phyloP scores from a whole-genome alignment of 441 rosid species.

The Croton laevigatus region DNA sequence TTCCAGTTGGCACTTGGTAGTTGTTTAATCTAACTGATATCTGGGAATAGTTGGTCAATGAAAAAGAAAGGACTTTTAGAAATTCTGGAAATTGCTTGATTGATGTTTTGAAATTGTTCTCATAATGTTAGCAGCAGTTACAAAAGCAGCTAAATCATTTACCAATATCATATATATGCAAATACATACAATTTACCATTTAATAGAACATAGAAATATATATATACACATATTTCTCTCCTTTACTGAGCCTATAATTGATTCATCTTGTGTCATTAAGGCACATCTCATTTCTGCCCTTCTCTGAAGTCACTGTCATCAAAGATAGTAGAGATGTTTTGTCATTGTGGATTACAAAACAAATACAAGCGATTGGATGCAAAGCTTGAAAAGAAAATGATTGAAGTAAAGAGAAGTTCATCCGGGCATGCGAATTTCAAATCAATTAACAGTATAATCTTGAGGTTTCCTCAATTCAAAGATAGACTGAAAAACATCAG shows the following conservation, averaged over 20 bases:
- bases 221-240: not conserved
- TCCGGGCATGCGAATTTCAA: slow-evolving; percentile 43
- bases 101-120: not conserved
- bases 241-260: slow-evolving; percentile 17
- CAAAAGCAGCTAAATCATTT: not conserved
- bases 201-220: not conserved
- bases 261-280: slow-evolving; percentile 26
- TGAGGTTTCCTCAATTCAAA: slow-evolving; percentile 64
- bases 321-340: slow-evolving; percentile 43
- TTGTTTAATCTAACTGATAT: no score
- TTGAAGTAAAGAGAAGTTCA: slow-evolving; percentile 50
- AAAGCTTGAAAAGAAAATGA: slow-evolving; percentile 64
- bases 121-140: not conserved
- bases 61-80: not conserved
- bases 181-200: no score
- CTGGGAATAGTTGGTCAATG: no score
- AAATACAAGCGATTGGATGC: slow-evolving; percentile 59
- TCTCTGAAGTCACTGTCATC: slow-evolving; percentile 38
- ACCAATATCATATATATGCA: not conserved
- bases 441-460: slow-evolving; percentile 59
- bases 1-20: no score
- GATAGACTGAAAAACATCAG: slow-evolving; percentile 60
- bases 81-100: not conserved
- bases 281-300: slow-evolving; percentile 28
- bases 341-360: slow-evolving; percentile 42